Evolutionary conservation across 2,329 filamentous ascomycete genomes (phyloP), one percentile per base, ranked within the genome.

Genomic region (Fusarium tjaetaba): DNA sequence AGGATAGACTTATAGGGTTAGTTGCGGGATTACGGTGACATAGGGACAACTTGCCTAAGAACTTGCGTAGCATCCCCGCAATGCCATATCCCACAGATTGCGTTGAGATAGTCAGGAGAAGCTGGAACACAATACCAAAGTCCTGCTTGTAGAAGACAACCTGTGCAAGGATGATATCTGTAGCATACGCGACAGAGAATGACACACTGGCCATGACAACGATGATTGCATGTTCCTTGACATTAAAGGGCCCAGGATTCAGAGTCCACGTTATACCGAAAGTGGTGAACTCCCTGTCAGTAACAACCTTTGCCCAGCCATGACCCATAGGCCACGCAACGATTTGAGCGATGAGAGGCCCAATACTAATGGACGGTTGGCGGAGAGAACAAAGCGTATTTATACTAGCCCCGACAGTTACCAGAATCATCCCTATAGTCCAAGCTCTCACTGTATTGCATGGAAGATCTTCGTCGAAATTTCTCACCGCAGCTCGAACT

Each of bases 91-190:
- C 91, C 16, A 92, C 82, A 64, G 90, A 91, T 79, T 93, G 92
- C 4, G 90, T 92, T 13, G 90, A 92, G 22, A 94, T 85, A 28
- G 88, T 90, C 67, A 93, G 84, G 22, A 94, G 83, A 36, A 94
- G 81, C 79, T 93, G 90, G 77, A 92, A 94, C 3, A 84, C 72
- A 71, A 92, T 85, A 26, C 91, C 91, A 76, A 93, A 93, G 66
- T 91, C 84, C 75, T 93, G 88, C 79, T 91, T 90, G 79, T 94
- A 94, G 76, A 94, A 94, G 22, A 91, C 87, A 24, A 89, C 83
- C 81, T 94, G 92, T 1, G 92, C 92, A 5, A 94, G 84, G 49
- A 95, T 88, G 36, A 94, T 91, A 73, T 94, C 92, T 2, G 92
- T 94, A 2, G 92, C 91, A 75, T 94, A 94, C 7, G 92, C 91